These are phyloP conservation scores for Lanmaoa pseudosensibilis DNA, from an alignment of 768 basidiomycete genomes.

Conservation along the genomic window DNA sequence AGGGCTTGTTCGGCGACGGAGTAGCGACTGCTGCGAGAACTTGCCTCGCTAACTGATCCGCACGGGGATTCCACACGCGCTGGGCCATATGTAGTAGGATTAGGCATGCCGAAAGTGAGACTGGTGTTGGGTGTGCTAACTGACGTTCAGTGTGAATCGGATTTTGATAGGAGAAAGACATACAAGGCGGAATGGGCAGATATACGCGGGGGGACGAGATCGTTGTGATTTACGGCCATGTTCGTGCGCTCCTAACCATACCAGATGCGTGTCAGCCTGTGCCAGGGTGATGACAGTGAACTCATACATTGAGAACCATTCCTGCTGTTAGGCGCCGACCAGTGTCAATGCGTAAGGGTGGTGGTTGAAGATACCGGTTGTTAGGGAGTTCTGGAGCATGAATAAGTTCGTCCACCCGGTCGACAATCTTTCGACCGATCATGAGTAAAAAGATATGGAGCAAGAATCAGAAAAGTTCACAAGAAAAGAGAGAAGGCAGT, in stretches of 20 bases:
- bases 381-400: conserved; percentile 8
- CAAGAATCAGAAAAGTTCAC: conserved; percentile 7
- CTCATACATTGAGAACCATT: conserved; percentile 14
- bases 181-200: conserved; percentile 14
- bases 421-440: conserved; percentile 28
- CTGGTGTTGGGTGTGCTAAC: conserved; percentile 24
- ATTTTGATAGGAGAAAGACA: conserved; percentile 14
- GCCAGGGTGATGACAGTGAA: background rate
- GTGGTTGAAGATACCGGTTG: conserved; percentile 8
- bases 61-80: conserved; percentile 19
- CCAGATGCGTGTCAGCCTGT: background rate
- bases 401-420: conserved; percentile 26
- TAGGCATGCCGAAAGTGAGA: conserved; percentile 19
- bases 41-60: conserved; percentile 29
- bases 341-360: conserved; percentile 17
- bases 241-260: conserved; percentile 25
- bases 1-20: conserved; percentile 45
- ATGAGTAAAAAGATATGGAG: conserved; percentile 20
- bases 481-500: conserved; percentile 22
- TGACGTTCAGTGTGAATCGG: conserved; percentile 17
- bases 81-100: conserved; percentile 10
- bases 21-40: conserved; percentile 42
- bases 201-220: conserved; percentile 1
- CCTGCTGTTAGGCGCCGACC: conserved; percentile 3
- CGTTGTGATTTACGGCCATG: conserved; percentile 5